Conservation (phyloP, 108 stramenopile genomes). For the Epithemia pelagica region DNA sequence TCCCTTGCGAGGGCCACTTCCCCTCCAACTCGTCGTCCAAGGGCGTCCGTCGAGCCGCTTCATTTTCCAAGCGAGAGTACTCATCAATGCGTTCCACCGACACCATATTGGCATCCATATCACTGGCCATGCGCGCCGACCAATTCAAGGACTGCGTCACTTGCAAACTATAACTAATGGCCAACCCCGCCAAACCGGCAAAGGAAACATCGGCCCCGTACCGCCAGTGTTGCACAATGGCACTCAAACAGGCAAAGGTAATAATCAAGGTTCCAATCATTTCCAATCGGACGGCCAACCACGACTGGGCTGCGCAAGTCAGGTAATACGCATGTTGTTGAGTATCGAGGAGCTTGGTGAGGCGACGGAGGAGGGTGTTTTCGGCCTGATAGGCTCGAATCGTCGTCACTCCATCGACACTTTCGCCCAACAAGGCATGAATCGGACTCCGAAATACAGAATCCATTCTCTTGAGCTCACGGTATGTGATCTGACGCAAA, state of each 20-base stretch:
- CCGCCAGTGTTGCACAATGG: slow-evolving; percentile 45
- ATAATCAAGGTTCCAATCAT: slow-evolving; percentile 78
- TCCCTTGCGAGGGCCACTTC: slow-evolving; percentile 72
- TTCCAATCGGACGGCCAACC: slow-evolving; percentile 93
- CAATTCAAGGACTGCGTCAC: slow-evolving; percentile 91
- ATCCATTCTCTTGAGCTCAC: slow-evolving; percentile 90
- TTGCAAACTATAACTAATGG: slow-evolving; percentile 83
- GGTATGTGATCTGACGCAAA: slow-evolving; percentile 72
- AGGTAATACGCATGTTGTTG: slow-evolving; percentile 86
- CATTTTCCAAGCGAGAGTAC: slow-evolving; percentile 49
- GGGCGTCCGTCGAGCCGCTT: slow-evolving; percentile 42
- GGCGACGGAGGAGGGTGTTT: slow-evolving; percentile 47
- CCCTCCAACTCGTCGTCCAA: slow-evolving; percentile 25
- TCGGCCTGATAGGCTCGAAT: slow-evolving; percentile 89
- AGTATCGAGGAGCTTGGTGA: slow-evolving; percentile 53
- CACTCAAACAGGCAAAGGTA: slow-evolving; percentile 50
- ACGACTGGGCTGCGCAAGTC: slow-evolving; percentile 84
- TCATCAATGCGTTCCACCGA: slow-evolving; percentile 84
- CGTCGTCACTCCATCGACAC: slow-evolving; percentile 85
- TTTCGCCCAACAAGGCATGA: slow-evolving; percentile 90
- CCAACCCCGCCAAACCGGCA: slow-evolving; percentile 91
- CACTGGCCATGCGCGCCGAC: slow-evolving; percentile 88
- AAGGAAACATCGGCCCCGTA: slow-evolving; percentile 39
- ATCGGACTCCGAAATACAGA: slow-evolving; percentile 78
- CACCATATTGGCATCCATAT: slow-evolving; percentile 90